phyloP scores from a whole-genome alignment of 139 green algal species.

The Penium margaritaceum region DNA sequence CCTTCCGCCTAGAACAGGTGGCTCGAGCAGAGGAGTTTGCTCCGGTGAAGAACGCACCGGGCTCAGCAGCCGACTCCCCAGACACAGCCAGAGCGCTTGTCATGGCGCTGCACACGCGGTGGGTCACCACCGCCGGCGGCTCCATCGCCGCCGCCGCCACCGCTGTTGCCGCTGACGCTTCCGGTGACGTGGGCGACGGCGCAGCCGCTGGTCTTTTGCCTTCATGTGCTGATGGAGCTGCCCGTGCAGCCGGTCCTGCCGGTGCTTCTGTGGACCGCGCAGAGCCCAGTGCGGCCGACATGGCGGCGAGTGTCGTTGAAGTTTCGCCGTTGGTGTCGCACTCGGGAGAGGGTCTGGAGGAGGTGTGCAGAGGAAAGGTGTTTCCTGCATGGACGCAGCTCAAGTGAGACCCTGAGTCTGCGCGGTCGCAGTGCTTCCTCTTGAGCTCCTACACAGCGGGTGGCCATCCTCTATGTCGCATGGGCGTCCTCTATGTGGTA shows the following conservation, averaged over 20 bases:
- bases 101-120: conserved; percentile 63
- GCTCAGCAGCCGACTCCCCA: conserved; percentile 65
- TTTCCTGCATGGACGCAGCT: neutral
- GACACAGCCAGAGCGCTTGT: conserved; percentile 69
- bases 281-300: neutral
- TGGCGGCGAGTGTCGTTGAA: neutral
- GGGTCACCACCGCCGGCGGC: conserved; percentile 22
- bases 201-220: neutral
- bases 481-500: no score
- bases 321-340: neutral
- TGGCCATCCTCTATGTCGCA: no score
- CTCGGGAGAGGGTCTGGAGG: neutral
- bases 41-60: conserved; percentile 82
- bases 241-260: no score
- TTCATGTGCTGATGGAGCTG: no score
- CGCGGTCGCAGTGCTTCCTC: no score
- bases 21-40: conserved; percentile 68
- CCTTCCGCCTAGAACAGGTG: no score
- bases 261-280: no score
- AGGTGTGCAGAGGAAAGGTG: neutral
- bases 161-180: no score
- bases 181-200: neutral
- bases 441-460: no score
- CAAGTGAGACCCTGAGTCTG: no score
- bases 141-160: no score